These are phyloP conservation scores for Pseudohyphozyma bogoriensis DNA, from an alignment of 768 basidiomycete genomes.

Conservation along the genomic window DNA sequence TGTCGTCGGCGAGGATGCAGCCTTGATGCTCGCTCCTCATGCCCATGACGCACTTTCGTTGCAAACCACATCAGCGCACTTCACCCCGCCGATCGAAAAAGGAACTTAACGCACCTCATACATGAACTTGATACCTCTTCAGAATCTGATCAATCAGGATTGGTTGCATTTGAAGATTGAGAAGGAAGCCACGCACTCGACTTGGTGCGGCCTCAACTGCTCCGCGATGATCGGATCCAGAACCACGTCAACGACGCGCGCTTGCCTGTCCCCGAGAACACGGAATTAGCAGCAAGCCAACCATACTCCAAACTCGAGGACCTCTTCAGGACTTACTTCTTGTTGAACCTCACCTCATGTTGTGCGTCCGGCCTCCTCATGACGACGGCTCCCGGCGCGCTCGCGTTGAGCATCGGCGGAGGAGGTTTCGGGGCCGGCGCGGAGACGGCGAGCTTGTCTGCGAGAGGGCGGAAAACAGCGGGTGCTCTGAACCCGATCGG, in stretches of 20 bases:
- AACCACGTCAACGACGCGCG: conserved; percentile 61
- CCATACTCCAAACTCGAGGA: too few species aligned
- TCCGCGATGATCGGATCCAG: conserved; percentile 73
- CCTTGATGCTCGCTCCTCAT: conserved; percentile 78
- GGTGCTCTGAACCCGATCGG: too few species aligned
- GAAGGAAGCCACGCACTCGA: conserved; percentile 51
- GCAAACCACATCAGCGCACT: background rate
- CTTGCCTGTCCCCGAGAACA: conserved; percentile 44
- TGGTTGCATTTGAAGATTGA: background rate
- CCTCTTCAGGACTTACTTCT: conserved; percentile 52
- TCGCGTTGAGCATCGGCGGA: conserved; percentile 53
- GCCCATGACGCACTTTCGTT: conserved; percentile 62
- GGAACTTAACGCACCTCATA: conserved; percentile 52
- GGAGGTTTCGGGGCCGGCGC: conserved; percentile 32
- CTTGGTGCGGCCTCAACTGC: conserved; percentile 75
- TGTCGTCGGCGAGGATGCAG: conserved; percentile 94
- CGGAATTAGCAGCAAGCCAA: conserved; percentile 3
- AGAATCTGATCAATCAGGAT: background rate
- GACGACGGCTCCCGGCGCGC: conserved; percentile 64
- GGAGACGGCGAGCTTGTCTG: background rate
- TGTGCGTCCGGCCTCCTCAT: conserved; percentile 68
- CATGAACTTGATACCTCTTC: conserved; percentile 67
- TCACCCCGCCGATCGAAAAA: background rate
- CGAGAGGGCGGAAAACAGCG: too few species aligned
- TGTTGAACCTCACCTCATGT: conserved; percentile 58